These are phyloP conservation scores for Trichoderma guizhouense DNA, from an alignment of 2,329 filamentous ascomycete genomes.

Conservation along the genomic window DNA sequence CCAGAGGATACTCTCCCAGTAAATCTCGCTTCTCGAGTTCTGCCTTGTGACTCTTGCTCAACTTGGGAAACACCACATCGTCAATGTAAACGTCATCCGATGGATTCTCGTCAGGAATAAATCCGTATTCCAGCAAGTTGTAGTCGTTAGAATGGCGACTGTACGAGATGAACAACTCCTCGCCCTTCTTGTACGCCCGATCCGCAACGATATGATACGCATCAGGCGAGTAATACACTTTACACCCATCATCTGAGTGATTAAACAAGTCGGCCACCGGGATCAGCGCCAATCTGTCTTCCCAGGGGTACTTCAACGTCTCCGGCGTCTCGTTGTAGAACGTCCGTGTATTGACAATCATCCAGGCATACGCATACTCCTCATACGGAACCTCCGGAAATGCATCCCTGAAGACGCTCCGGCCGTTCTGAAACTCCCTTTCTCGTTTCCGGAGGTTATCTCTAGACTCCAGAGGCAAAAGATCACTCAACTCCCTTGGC, in stretches of 20 bases:
- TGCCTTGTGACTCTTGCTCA: conserved; percentile 37
- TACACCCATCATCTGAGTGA: conserved; percentile 5
- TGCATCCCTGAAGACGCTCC: conserved; percentile 32
- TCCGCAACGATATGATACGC: conserved; percentile 1
- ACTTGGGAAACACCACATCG: conserved; percentile 41
- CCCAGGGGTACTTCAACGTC: conserved; percentile 18
- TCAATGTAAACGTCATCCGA: conserved; percentile 51
- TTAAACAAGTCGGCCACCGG: conserved; percentile 18
- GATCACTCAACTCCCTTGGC: conserved; percentile 42
- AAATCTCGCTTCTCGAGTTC: conserved; percentile 45
- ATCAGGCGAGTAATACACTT: not conserved
- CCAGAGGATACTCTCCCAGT: conserved; percentile 50
- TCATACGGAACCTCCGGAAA: conserved; percentile 31
- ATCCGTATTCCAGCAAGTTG: conserved; percentile 65
- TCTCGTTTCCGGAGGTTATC: conserved; percentile 53
- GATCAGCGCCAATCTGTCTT: conserved; percentile 12
- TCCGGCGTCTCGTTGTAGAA: conserved; percentile 10
- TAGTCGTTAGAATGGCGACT: conserved; percentile 71
- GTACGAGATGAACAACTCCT: conserved; percentile 68
- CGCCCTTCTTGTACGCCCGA: conserved; percentile 38
- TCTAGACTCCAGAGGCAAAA: conserved; percentile 44
- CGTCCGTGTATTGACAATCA: conserved; percentile 12
- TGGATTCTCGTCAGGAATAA: conserved; percentile 45
- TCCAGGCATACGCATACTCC: conserved; percentile 5
- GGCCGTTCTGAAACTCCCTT: conserved; percentile 40